Percentiles rank a stretch among this genome's conserved stretches.
Conservation (phyloP, 495 filamentous ascomycete species). For the Tuber umbilicatum region DNA sequence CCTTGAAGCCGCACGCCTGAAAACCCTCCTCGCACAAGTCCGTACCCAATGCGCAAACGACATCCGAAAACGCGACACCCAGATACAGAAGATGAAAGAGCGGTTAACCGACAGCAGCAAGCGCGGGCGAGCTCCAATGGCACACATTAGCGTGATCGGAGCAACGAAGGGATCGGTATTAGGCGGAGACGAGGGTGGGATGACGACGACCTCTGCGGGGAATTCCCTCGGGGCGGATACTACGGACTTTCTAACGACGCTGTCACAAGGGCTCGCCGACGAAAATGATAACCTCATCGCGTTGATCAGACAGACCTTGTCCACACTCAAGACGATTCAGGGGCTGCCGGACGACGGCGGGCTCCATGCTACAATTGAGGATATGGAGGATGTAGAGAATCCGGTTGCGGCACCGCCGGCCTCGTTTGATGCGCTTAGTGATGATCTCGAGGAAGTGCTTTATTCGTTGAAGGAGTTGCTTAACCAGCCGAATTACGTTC, state of each 20-base stretch:
- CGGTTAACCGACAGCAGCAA: slow-evolving; percentile 54
- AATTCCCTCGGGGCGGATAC: slow-evolving; percentile 66
- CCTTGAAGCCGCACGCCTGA: slow-evolving; percentile 73
- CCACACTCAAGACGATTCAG: slow-evolving; percentile 69
- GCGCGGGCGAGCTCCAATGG: slow-evolving; percentile 31
- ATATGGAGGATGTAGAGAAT: slow-evolving; percentile 43
- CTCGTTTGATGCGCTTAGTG: slow-evolving; percentile 65
- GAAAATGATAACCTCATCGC: slow-evolving; percentile 82
- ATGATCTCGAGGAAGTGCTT: slow-evolving; percentile 65
- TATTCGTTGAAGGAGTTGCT: slow-evolving; percentile 73
- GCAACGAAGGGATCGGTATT: slow-evolving; percentile 6
- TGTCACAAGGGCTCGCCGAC: slow-evolving; percentile 81
- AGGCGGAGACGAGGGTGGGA: slow-evolving; percentile 48
- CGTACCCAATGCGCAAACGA: slow-evolving; percentile 84
- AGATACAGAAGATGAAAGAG: slow-evolving; percentile 80
- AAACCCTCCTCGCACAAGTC: slow-evolving; percentile 70
- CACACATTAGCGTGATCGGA: slow-evolving; percentile 26
- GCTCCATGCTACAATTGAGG: slow-evolving; percentile 44
- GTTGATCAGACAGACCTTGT: slow-evolving; percentile 63
- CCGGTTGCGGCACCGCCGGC: slow-evolving; percentile 48
- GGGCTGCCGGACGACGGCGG: slow-evolving; percentile 56
- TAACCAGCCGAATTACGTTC: slow-evolving; percentile 92
- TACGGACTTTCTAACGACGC: slow-evolving; percentile 80
- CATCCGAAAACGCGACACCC: slow-evolving; percentile 79
- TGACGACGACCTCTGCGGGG: slow-evolving; percentile 20